phyloP scores from a whole-genome alignment of 345 rosid species.

The Moricandia moricandioides region DNA sequence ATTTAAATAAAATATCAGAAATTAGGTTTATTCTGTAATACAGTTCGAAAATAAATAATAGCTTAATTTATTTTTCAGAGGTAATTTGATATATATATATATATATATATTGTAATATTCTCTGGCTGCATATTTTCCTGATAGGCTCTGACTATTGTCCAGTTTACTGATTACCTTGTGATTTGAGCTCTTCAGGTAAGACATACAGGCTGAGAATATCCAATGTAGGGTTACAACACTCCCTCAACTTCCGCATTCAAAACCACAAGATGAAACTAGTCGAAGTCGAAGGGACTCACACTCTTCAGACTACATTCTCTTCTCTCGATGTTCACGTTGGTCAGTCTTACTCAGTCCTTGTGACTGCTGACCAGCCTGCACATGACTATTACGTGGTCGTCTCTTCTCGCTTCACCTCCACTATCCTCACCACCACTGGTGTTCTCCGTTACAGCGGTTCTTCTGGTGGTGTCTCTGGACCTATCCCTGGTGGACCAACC shows the following conservation, averaged over 20 bases:
- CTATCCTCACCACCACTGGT: slow-evolving; percentile 60
- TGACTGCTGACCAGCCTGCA: slow-evolving; percentile 78
- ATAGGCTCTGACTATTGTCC: background rate
- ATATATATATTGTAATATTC: too few relatives aligned
- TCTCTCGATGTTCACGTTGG: slow-evolving; percentile 84
- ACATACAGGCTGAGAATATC: slow-evolving; percentile 35
- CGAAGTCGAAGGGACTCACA: slow-evolving; percentile 91
- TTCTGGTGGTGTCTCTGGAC: slow-evolving; percentile 60
- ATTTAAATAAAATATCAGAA: too few relatives aligned
- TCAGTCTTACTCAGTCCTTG: slow-evolving; percentile 75
- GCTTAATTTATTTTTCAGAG: too few relatives aligned
- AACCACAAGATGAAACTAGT: slow-evolving; percentile 72
- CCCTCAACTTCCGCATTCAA: slow-evolving; percentile 85
- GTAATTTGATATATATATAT: too few relatives aligned
- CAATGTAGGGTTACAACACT: slow-evolving; percentile 71
- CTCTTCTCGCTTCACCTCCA: slow-evolving; percentile 59
- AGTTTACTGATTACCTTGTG: slow-evolving; percentile 3
- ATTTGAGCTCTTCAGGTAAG: slow-evolving; percentile 1
- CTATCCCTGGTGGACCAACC: slow-evolving; percentile 74
- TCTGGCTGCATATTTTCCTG: too few relatives aligned
- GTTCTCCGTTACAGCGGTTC: slow-evolving; percentile 69
- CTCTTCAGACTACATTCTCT: slow-evolving; percentile 65
- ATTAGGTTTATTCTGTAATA: too few relatives aligned
- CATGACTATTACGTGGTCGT: slow-evolving; percentile 75
- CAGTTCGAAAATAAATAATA: too few relatives aligned